Conservation (phyloP, 495 filamentous ascomycete species). For the Parmelia sp. region DNA sequence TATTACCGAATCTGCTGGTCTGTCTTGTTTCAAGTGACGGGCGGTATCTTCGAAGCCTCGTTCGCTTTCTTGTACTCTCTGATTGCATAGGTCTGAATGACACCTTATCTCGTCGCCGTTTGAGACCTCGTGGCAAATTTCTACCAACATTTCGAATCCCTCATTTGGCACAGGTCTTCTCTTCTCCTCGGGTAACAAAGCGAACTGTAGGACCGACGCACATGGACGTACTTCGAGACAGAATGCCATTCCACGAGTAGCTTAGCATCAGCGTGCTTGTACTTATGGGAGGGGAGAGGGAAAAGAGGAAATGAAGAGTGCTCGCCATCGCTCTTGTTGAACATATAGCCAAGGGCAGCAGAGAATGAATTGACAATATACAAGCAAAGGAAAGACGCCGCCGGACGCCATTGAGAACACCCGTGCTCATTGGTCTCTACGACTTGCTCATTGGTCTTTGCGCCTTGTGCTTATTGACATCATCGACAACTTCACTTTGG, state of each 20-base stretch:
- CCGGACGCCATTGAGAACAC: constrained; percentile 55
- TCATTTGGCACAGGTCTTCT: too few species aligned
- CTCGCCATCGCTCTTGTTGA: not conserved
- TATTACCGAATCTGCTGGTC: not conserved
- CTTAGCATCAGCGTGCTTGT: too few species aligned
- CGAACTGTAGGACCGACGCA: too few species aligned
- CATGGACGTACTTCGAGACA: not conserved
- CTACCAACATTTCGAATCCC: too few species aligned
- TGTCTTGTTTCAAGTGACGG: not conserved
- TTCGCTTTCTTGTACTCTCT: not conserved
- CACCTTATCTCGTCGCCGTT: not conserved
- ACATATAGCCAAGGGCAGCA: not conserved
- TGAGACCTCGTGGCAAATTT: too few species aligned
- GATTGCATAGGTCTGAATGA: not conserved
- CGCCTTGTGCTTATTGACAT: constrained; percentile 33
- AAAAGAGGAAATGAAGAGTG: not conserved
- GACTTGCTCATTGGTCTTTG: constrained; percentile 44
- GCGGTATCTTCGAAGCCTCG: not conserved
- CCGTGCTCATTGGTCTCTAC: constrained; percentile 45
- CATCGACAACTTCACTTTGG: constrained; percentile 30
- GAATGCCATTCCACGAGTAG: too few species aligned
- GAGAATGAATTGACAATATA: not conserved
- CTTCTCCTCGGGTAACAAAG: too few species aligned
- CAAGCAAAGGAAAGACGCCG: constrained; percentile 29
- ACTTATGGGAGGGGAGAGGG: too few species aligned